A percentile compares a stretch with the other conserved stretches of the same genome.
Evolutionary conservation across 208 protist species (phyloP).

Genomic region (Vickermania ingenoplastis): DNA sequence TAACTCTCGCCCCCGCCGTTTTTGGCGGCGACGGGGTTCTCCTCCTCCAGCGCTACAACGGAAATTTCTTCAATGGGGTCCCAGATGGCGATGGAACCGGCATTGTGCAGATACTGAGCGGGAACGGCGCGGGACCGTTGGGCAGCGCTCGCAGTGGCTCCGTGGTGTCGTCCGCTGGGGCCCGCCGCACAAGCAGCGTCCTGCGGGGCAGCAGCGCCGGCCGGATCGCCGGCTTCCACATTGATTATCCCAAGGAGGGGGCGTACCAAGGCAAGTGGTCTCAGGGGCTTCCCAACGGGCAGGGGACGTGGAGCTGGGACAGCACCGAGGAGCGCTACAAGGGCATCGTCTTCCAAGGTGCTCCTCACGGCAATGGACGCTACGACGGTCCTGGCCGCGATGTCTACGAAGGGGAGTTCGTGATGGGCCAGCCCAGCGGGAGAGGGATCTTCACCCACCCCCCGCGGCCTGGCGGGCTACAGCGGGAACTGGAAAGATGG

Average conservation of each 20-base stretch:
- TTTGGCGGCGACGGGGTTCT: conserved; percentile 18
- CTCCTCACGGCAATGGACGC: conserved; percentile 41
- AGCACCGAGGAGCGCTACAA: conserved; percentile 42
- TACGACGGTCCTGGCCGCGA: conserved; percentile 18
- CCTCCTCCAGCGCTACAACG: conserved; percentile 50
- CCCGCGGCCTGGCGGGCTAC: conserved; percentile 23
- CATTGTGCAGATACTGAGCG: conserved; percentile 20
- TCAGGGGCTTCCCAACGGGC: conserved; percentile 42
- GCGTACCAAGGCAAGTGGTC: conserved; percentile 59
- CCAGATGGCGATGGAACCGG: conserved; percentile 53
- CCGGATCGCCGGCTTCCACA: conserved; percentile 2
- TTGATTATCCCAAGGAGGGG: conserved; percentile 30
- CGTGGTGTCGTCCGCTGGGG: background rate
- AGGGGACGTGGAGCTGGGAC: conserved; percentile 55
- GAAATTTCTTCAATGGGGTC: conserved; percentile 52
- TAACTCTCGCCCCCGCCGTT: background rate
- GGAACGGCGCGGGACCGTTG: background rate
- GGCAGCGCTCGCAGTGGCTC: background rate
- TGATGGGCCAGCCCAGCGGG: conserved; percentile 33
- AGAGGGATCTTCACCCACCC: conserved; percentile 27
- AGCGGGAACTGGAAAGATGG: conserved; percentile 48
- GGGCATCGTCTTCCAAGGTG: conserved; percentile 25
- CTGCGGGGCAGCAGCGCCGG: background rate
- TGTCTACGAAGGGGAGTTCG: conserved; percentile 50
- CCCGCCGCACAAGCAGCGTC: background rate